phyloP scores from a whole-genome alignment of 306 rosid species.

The Elaeagnus macrophylla region DNA sequence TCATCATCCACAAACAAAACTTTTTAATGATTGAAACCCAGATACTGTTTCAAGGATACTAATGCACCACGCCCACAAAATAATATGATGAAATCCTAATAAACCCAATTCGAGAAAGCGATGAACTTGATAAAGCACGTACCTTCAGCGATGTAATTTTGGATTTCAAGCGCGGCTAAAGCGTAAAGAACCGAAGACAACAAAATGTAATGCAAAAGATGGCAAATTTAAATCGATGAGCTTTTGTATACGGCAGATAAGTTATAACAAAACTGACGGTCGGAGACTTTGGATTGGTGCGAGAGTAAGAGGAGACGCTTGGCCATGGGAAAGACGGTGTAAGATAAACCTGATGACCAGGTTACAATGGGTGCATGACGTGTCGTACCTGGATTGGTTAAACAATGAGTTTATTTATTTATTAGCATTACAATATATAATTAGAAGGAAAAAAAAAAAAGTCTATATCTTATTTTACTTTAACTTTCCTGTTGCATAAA shows the following conservation, averaged over 20 bases:
- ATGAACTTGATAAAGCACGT: constrained; percentile 2
- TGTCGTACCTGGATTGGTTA: not conserved
- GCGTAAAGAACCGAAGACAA: not conserved
- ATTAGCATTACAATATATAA: not conserved
- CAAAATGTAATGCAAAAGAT: not conserved
- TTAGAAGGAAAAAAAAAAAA: too few species aligned
- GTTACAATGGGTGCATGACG: constrained; percentile 8
- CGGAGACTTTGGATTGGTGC: constrained; percentile 30
- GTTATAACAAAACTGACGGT: constrained; percentile 17
- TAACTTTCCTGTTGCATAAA: too few species aligned
- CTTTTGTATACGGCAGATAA: constrained; percentile 9
- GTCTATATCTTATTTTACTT: too few species aligned
- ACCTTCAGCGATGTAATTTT: constrained; percentile 10
- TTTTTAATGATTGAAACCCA: not conserved
- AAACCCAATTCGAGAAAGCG: not conserved
- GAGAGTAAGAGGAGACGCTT: constrained; percentile 5
- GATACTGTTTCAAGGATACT: constrained; percentile 4
- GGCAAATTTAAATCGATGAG: constrained; percentile 13
- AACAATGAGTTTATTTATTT: not conserved
- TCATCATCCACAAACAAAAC: constrained; percentile 9
- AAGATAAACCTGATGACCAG: constrained; percentile 16
- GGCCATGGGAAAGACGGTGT: constrained; percentile 25
- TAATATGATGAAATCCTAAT: not conserved
- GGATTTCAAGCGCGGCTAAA: not conserved
- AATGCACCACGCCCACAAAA: constrained; percentile 14